Evolutionary conservation across 768 basidiomycete species (phyloP), one percentile per base, ranked within the genome.

Genomic region (Gautieria morchelliformis): DNA sequence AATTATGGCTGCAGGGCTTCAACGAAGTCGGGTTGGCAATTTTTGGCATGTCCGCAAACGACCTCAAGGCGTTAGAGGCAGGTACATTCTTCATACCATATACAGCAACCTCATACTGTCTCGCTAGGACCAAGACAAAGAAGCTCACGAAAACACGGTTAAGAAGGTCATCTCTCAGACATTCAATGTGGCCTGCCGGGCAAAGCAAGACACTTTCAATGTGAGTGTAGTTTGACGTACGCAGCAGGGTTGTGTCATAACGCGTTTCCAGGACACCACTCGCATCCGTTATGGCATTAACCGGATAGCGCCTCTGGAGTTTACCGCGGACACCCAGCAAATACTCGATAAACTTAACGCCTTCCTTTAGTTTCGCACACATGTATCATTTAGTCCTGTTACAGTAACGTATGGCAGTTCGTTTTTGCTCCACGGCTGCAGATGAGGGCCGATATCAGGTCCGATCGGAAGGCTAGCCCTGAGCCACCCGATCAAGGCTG

Each of bases 1-100:
- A 94, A 69, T 79, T 83, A 17, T 98, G 95, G 95, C 73, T 97
- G 46, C 89, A 90, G 61, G 92, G 89, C 4, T 99, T 99, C 77
- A 95, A 99, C 67, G 95, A 98, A 6, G 82, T 87, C 35, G 96
- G 93, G 5, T 69, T 82, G 53, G 72, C 74, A 4, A 70, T 99
- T 15, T 84, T 97, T 60, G 87, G 82, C 27, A 85, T 82, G 72
- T 71, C 80, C 33, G 95, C 91, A 11, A 81, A 93, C 63, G 85
- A 93, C 14, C 67, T 98, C 44, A 69, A 84, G 56, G 77, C 75
- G n/a, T 75, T 93, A 60, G 88, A 80, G 75, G 90, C 88, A 51
- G 40, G 27, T 27, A 27, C 27, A 5, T 27, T 27, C 27, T 5
- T 27, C 27, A 27, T 27, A 5, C 27, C 5, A 27, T 27, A 27